Conservation (phyloP, 768 basidiomycete genomes). For the Rhizopogon roseolus region DNA sequence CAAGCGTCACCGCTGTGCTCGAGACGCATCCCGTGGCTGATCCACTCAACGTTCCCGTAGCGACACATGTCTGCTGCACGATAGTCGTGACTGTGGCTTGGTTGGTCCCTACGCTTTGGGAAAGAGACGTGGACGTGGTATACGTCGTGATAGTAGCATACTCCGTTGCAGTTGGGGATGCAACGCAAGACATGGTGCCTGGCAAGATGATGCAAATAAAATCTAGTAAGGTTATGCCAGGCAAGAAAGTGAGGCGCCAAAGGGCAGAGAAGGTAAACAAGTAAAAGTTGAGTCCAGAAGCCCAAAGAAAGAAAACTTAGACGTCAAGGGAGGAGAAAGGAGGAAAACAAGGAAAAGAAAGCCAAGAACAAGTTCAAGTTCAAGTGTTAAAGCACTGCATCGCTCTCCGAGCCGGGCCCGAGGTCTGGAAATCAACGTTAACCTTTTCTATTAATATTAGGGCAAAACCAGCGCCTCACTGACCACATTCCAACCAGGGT, state of each 20-base stretch:
- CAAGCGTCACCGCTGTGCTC: constrained; percentile 19
- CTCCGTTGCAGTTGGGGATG: constrained; percentile 39
- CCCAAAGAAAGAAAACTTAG: not conserved
- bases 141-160: constrained; percentile 34
- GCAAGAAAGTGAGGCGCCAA: not conserved
- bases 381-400: not conserved
- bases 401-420: not conserved
- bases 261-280: not conserved
- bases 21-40: constrained; percentile 24
- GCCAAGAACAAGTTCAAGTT: not conserved
- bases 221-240: not conserved
- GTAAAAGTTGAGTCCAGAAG: not conserved
- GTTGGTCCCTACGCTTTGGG: constrained; percentile 27
- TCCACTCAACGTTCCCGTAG: constrained; percentile 22
- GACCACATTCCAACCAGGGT: too few relatives aligned
- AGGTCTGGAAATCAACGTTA: too few relatives aligned
- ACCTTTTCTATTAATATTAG: too few relatives aligned
- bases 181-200: constrained; percentile 33
- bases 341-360: constrained; percentile 1
- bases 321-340: not conserved
- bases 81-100: constrained; percentile 30
- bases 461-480: too few relatives aligned
- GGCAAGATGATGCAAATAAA: not conserved
- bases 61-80: constrained; percentile 25
- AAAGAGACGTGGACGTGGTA: constrained; percentile 30